These are phyloP conservation scores for Forsythia suspensa DNA, from an alignment of 257 asterid genomes.

Conservation along the genomic window DNA sequence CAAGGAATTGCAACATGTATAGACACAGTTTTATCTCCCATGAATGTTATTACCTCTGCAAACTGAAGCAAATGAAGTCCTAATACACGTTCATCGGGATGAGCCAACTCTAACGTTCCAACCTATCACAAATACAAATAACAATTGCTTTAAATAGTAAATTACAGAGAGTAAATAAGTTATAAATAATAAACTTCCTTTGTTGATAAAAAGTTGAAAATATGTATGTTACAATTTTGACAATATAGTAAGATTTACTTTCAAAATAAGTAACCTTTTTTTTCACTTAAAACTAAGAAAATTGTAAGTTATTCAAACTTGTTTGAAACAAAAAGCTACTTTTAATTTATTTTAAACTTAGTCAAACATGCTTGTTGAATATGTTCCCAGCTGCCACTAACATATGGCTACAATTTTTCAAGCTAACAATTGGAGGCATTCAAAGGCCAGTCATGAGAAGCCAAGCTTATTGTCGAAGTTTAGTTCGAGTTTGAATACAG, in stretches of 20 bases:
- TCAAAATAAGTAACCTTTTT: background rate
- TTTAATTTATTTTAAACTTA: background rate
- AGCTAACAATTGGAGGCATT: background rate
- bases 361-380: background rate
- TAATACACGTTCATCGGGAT: constrained; percentile 72
- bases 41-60: constrained; percentile 56
- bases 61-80: constrained; percentile 91
- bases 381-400: background rate
- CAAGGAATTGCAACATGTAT: background rate
- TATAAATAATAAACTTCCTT: background rate
- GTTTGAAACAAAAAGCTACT: background rate
- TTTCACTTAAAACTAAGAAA: background rate
- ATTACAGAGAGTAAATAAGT: background rate
- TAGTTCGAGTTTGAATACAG: background rate
- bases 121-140: constrained; percentile 42
- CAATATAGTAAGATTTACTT: background rate
- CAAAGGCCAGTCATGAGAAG: background rate
- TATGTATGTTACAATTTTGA: background rate
- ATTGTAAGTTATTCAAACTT: background rate
- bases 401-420: background rate
- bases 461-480: background rate
- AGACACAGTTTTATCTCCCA: background rate
- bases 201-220: background rate
- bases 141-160: constrained; percentile 6
- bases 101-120: constrained; percentile 65